Evolutionary conservation across 306 rosid species (phyloP), one percentile per base, ranked within the genome.

Genomic region (Clitoria ternatea): DNA sequence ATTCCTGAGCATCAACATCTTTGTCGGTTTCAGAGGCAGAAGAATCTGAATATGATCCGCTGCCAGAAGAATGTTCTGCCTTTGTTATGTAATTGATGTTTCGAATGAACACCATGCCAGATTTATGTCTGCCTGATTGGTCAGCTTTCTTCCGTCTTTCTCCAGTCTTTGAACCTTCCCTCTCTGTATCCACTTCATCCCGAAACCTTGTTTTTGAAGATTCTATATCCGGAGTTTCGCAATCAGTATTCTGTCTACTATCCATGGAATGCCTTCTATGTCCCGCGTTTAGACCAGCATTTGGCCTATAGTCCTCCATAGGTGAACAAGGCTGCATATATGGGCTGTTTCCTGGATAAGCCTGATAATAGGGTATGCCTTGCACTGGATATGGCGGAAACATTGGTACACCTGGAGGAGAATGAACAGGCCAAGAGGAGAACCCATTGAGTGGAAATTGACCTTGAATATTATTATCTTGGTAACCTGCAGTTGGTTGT

Each of bases 361-460:
- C 82, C 71, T 79, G 96, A 79, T 84, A 88, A 81, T 90, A 93
- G 37, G 97, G 94, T 66, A 90, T 80, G 70, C 97, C 97, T 77
- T 87, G 92, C 79, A 90, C 80, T 39, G 94, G 88, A 83, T 87
- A 90, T 37, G 96, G 82, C 52, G 76, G 94, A 81, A 75, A 90
- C 62, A 78, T 83, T 8, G 94, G 97, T 7, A 86, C 75, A 59
- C 90, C 91, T 0, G 88, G 83, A 61, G 85, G 80, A 81, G 90
- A 87, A 82, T 85, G 88, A 61, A 88, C 72, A 66, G 96, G 94
- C 97, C 97, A 90, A 39, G 92, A 86, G 68, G 96, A 86, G 54
- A 73, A 87, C 75, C 90, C 80, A 62, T 85, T 90, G 69, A 48
- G 89, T 20, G 94, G 88, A 80, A 80, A 88, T 74, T 88, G 97